These are phyloP conservation scores for Mentha longifolia DNA, from an alignment of 257 asterid genomes.

Conservation along the genomic window DNA sequence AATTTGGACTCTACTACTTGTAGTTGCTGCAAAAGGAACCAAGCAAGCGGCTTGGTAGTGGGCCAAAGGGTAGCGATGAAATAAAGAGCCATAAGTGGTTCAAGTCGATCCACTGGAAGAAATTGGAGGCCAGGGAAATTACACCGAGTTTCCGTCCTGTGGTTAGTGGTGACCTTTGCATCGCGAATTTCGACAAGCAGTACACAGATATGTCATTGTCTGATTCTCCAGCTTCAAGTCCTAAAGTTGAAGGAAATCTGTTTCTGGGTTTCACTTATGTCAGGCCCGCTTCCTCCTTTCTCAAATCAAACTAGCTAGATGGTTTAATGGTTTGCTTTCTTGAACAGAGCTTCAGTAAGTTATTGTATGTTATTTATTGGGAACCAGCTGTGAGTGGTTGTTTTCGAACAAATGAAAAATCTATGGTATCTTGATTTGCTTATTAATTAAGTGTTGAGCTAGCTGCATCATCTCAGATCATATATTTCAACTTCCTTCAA, in stretches of 20 bases:
- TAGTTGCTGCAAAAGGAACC: constrained; percentile 55
- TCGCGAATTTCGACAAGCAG: constrained; percentile 39
- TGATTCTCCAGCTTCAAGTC: constrained; percentile 66
- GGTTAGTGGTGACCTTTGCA: constrained; percentile 31
- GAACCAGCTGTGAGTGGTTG: constrained; percentile 1
- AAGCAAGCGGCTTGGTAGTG: constrained; percentile 33
- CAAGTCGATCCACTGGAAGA: constrained; percentile 36
- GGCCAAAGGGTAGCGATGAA: constrained; percentile 32
- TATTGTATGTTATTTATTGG: constrained; percentile 7
- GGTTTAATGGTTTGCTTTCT: constrained; percentile 14
- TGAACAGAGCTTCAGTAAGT: background rate
- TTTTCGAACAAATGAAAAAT: background rate
- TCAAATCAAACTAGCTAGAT: constrained; percentile 34
- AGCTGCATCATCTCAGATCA: background rate
- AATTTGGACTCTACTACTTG: background rate
- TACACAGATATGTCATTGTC: constrained; percentile 61
- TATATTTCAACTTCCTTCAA: background rate
- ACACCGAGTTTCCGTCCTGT: constrained; percentile 32
- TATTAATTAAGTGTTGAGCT: too few relatives aligned
- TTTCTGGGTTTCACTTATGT: constrained; percentile 57
- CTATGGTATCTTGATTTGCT: background rate
- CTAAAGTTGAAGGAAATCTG: constrained; percentile 41
- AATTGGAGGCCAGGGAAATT: constrained; percentile 31
- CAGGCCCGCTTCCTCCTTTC: constrained; percentile 56
- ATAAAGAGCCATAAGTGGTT: constrained; percentile 36